Evolutionary conservation across 148 eudicot genomes (phyloP).

Genomic region (Spergularia bocconei): DNA sequence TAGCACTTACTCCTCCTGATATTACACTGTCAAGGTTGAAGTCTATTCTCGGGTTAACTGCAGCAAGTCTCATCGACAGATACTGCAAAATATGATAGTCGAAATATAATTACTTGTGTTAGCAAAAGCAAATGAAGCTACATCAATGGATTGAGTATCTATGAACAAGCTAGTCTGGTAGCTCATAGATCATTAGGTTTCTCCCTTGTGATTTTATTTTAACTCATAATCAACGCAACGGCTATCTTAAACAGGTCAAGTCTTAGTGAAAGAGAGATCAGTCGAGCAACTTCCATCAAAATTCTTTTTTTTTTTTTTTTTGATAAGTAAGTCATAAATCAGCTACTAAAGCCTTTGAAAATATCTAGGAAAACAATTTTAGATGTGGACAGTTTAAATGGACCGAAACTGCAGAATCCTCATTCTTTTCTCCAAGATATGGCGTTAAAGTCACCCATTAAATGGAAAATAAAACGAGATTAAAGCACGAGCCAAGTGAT

Average conservation of each 20-base stretch:
- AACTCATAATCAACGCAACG: neutral
- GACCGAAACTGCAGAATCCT: neutral
- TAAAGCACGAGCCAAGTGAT: slow-evolving; percentile 3
- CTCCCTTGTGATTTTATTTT: neutral
- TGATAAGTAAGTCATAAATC: neutral
- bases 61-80: slow-evolving; percentile 96
- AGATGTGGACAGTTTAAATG: neutral
- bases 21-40: slow-evolving; percentile 73
- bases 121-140: slow-evolving; percentile 18
- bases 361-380: neutral
- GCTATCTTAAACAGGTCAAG: slow-evolving; percentile 3
- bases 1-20: slow-evolving; percentile 63
- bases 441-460: neutral
- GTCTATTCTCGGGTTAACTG: slow-evolving; percentile 83
- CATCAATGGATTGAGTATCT: neutral
- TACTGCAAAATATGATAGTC: slow-evolving; percentile 46
- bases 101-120: neutral
- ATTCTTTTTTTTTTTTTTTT: neutral
- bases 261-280: neutral
- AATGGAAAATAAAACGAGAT: neutral
- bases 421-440: neutral
- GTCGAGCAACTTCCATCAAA: neutral
- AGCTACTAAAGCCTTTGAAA: neutral
- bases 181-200: neutral
- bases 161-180: neutral